Evolutionary conservation across 202 grass and related monocot genomes (phyloP).

Genomic region (Eragrostis tef): DNA sequence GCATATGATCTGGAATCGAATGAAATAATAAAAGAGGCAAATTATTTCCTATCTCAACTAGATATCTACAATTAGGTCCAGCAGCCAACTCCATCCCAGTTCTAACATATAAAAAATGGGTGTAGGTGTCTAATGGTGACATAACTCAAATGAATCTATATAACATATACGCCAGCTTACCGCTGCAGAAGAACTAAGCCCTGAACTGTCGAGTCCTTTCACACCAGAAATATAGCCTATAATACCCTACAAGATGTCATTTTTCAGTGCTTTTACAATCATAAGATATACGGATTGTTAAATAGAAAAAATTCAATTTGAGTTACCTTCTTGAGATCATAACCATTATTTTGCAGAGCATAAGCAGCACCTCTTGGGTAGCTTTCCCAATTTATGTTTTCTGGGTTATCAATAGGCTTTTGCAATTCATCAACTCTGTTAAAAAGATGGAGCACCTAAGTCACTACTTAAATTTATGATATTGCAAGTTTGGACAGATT

Average conservation of each 20-base stretch:
- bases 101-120: constrained; percentile 21
- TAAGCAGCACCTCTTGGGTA: constrained; percentile 91
- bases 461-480: constrained; percentile 27
- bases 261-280: constrained; percentile 26
- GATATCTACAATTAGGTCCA: not conserved
- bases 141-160: constrained; percentile 18
- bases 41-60: constrained; percentile 1
- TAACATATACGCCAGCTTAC: constrained; percentile 59
- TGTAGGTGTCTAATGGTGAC: not conserved
- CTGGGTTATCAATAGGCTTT: constrained; percentile 66
- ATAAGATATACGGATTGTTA: constrained; percentile 35
- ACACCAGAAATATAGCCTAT: constrained; percentile 87
- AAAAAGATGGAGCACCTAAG: constrained; percentile 16
- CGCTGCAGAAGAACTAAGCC: constrained; percentile 96
- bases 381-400: constrained; percentile 77
- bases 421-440: constrained; percentile 77
- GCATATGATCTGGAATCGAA: not conserved
- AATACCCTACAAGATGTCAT: constrained; percentile 65
- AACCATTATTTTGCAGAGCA: constrained; percentile 78
- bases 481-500: constrained; percentile 9
- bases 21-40: constrained; percentile 9
- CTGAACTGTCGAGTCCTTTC: constrained; percentile 90
- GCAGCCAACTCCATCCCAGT: not conserved
- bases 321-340: constrained; percentile 85
- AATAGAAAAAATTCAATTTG: constrained; percentile 21